These are phyloP conservation scores for Cucumis hystrix DNA, from an alignment of 306 rosid genomes.

Conservation along the genomic window DNA sequence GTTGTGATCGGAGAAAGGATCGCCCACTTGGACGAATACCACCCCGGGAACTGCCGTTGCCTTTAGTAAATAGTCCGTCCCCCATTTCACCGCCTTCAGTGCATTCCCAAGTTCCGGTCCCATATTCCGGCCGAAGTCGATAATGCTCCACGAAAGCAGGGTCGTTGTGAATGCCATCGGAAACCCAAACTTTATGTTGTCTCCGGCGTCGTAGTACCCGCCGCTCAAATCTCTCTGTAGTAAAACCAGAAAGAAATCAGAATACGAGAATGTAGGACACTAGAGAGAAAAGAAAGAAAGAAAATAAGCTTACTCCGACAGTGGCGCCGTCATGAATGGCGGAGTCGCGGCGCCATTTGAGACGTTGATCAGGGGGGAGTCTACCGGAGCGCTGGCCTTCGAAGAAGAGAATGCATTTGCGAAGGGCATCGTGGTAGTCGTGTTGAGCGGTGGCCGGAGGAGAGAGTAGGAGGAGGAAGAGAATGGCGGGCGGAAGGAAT, in stretches of 20 bases:
- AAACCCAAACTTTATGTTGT: conserved; percentile 85
- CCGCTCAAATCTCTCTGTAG: conserved; percentile 73
- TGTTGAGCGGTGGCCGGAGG: conserved; percentile 26
- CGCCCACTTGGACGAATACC: conserved; percentile 79
- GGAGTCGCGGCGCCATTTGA: conserved; percentile 84
- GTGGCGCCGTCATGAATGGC: conserved; percentile 74
- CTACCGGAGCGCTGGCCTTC: conserved; percentile 99
- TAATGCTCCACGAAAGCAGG: conserved; percentile 75
- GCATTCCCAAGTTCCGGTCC: conserved; percentile 68
- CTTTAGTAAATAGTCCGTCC: conserved; percentile 65
- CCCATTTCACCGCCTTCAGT: conserved; percentile 66
- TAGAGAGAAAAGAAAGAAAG: too few relatives aligned
- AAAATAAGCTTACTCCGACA: conserved; percentile 33
- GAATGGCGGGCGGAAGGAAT: conserved; percentile 25
- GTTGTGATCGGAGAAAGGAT: conserved; percentile 75
- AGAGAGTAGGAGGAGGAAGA: conserved; percentile 21
- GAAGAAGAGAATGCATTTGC: conserved; percentile 83
- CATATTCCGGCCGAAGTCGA: conserved; percentile 73
- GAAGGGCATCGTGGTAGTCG: conserved; percentile 72
- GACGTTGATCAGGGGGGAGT: conserved; percentile 75
- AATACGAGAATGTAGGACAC: background rate
- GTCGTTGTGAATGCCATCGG: conserved; percentile 97
- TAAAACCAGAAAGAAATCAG: background rate
- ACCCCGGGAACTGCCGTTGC: conserved; percentile 66
- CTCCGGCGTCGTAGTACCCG: conserved; percentile 97